Base-by-base conservation (phyloP, 179 eudicot genomes). In the Sideroxylon spinosum region DNA sequence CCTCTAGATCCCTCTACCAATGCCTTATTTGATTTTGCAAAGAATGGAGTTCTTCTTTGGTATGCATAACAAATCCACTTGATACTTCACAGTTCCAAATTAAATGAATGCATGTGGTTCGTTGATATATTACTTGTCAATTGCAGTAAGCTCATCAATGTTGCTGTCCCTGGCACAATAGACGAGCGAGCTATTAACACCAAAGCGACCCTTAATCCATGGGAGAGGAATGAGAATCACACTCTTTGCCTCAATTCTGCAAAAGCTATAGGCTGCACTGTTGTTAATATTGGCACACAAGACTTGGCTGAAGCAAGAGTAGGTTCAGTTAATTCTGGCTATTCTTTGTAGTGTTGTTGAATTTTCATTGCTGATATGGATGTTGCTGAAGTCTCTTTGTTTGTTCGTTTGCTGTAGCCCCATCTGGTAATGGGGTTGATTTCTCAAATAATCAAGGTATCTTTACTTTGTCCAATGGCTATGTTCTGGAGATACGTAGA, bases 201-300 rank as follows among this genome's bases (percentile, higher is more conserved):
- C 22, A 92, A 91, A 71, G 62, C 74, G 37, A 77, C 37, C 29
- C 91, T 88, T 57, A 92, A 92, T 76, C 97, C 93, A 17, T 92
- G 97, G 97, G 95, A 91, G 78, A 89, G 90, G 83, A 91, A 91
- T 77, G 95, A 91, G 78, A 91, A 91, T 75, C 95, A 92, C 78
- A 92, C 92, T 25, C 92, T 92, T 76, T 90, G 91, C 82, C 93
- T 92, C 74, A 92, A 92, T 80, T 92, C 97, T 77, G 91, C 93
- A 1, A 92, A 92, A 89, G 97, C 97, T 57, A 92, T 92, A 37
- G 97, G 97, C 55, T 91, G 95, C 83, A 92, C 97, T 16, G 97
- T 92, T 62, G 97, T 92, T 73, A 92, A 91, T 68, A 89, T 91
- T 73, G 93, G 97, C 78, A 83, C 91, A 75, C 94, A 92, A 78